A percentile compares a stretch with the other conserved stretches of the same genome.
Conservation (phyloP, 306 rosid genomes). For the Vigna radiata region DNA sequence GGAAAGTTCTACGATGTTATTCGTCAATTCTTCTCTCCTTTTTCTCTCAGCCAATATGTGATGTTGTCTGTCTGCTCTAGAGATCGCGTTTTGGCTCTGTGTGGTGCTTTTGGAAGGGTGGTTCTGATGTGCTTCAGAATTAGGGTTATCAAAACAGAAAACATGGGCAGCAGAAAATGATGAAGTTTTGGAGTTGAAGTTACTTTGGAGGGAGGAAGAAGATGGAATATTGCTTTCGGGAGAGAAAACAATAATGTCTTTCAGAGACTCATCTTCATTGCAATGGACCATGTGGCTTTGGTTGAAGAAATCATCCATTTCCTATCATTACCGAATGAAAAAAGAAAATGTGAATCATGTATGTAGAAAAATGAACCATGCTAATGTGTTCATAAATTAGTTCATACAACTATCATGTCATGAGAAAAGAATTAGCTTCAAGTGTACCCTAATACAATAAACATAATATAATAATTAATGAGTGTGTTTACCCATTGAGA, state of each 20-base stretch:
- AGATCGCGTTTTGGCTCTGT: background rate
- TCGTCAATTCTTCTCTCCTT: background rate
- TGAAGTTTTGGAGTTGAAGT: background rate
- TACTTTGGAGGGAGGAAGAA: background rate
- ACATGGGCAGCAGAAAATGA: background rate
- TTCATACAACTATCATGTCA: background rate
- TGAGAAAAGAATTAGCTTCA: too few relatives aligned
- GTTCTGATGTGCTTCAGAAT: background rate
- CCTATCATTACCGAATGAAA: background rate
- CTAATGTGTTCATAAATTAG: too few relatives aligned
- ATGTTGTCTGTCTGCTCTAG: background rate
- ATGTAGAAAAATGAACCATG: background rate
- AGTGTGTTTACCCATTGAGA: background rate
- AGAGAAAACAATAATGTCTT: background rate
- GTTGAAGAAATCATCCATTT: background rate
- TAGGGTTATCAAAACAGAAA: background rate
- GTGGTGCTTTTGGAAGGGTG: background rate
- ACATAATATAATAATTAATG: background rate
- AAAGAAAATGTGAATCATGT: background rate
- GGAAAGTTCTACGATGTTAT: background rate
- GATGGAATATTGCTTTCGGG: background rate
- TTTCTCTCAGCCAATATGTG: conserved; percentile 8
- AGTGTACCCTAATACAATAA: too few relatives aligned
- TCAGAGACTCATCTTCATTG: background rate
- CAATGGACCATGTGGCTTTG: background rate